Base-by-base conservation (phyloP, 495 filamentous ascomycete species). In the Cercophora scortea region DNA sequence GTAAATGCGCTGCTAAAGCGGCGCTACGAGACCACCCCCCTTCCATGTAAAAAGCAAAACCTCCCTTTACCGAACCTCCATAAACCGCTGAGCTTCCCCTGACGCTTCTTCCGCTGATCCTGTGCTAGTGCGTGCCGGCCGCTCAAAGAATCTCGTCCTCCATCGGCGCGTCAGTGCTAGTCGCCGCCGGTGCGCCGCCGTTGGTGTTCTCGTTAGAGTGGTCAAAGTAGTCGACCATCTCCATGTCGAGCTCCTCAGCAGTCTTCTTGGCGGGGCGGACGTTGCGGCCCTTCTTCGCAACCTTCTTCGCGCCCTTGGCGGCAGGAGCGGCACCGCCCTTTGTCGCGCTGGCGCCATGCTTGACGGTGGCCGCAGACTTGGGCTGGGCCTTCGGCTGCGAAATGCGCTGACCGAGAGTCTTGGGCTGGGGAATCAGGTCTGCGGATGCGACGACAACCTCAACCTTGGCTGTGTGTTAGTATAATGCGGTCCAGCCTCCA, bases 141-240 rank as follows among this genome's bases (percentile, higher is more conserved):
- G 33, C 52, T 52, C 54, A 67, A 15, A 72, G 65, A 52, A 76
- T 72, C 49, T 77, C 74, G 39, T 76, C 74, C 55, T 77, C 72
- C 74, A 77, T 77, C 4, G 68, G 55, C n/a, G 71, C 78, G 53
- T 82, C 78, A 41, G 62, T 63, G 13, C 56, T 58, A 17, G 44
- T 57, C 17, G 62, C 53, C 32, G 63, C 54, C 7, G 66, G 58
- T 11, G 71, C 76, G 46, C 75, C 75, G 44, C 69, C 71, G 57
- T 69, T 73, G 47, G 67, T 62, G 45, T 71, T 76, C 38, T 61
- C 62, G 43, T 75, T 73, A 25, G 71, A 71, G 34, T 18, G 15
- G 17, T 73, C 80, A 59, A 92, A 95, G 71, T 95, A 96, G 60
- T 96, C 91, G 7, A 79, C 79, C 91, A 96, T 95, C 61, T 96